These are phyloP conservation scores for Byssoonygena ceratinophila DNA, from an alignment of 2,329 filamentous ascomycete genomes.

Conservation along the genomic window DNA sequence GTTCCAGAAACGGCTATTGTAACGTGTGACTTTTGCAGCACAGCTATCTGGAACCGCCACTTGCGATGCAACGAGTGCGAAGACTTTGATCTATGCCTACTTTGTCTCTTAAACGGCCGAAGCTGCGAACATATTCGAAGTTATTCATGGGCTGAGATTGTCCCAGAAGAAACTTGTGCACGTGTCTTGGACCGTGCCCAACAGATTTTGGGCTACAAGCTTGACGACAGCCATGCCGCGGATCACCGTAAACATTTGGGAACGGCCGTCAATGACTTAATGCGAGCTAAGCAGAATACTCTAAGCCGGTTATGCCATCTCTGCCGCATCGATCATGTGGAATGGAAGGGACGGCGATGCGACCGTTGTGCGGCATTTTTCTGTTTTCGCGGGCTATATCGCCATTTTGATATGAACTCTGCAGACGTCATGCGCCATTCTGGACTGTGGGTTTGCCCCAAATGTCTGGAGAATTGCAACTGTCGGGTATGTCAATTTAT, in stretches of 20 bases:
- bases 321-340: constrained; percentile 28
- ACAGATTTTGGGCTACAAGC: constrained; percentile 18
- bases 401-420: constrained; percentile 29
- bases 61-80: constrained; percentile 29
- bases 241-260: constrained; percentile 20
- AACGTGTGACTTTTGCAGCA: constrained; percentile 30
- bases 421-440: constrained; percentile 24
- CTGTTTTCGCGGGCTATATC: constrained; percentile 29
- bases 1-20: constrained; percentile 27
- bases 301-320: constrained; percentile 26
- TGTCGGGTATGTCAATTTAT: constrained; percentile 20
- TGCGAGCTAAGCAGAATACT: constrained; percentile 21
- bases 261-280: constrained; percentile 25
- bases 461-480: constrained; percentile 28
- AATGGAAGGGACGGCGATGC: constrained; percentile 29
- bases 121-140: constrained; percentile 28
- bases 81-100: constrained; percentile 30
- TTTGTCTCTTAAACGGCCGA: constrained; percentile 28
- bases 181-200: constrained; percentile 21
- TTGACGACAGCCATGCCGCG: constrained; percentile 7
- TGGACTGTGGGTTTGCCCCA: constrained; percentile 27
- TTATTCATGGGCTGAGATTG: constrained; percentile 28
- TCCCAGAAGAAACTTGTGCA: constrained; percentile 23
- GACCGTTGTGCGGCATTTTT: constrained; percentile 29
- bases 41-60: constrained; percentile 33